Evolutionary conservation across 352 stramenopile genomes (phyloP).

Genomic region (Phytophthora cryptogea): DNA sequence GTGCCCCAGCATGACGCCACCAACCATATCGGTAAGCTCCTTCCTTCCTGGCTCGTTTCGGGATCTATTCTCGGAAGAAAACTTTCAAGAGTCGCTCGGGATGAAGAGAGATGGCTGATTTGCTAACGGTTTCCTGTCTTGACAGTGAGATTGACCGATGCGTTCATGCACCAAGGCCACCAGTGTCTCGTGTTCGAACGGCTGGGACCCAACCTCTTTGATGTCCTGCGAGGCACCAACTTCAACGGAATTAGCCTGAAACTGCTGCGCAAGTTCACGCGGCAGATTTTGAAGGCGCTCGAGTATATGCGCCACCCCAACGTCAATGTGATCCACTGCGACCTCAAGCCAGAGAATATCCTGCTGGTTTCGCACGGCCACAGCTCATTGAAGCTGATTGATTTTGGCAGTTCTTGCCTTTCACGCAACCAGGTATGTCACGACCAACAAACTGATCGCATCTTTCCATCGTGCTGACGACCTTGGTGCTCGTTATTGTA

Average conservation of each 20-base stretch:
- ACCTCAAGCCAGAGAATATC: conserved; percentile 99
- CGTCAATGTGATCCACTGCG: conserved; percentile 98
- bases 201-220: conserved; percentile 97
- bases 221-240: conserved; percentile 94
- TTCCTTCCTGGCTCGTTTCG: conserved; percentile 16
- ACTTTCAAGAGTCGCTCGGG: conserved; percentile 12
- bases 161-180: conserved; percentile 97
- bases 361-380: conserved; percentile 93
- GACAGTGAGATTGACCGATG: conserved; percentile 91
- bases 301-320: conserved; percentile 88
- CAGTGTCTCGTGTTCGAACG: conserved; percentile 99
- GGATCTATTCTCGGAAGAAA: conserved; percentile 27
- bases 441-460: not conserved
- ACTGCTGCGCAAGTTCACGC: conserved; percentile 95
- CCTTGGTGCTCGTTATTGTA: conserved; percentile 20
- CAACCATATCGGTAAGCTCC: conserved; percentile 91
- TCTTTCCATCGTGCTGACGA: not conserved
- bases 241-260: conserved; percentile 93
- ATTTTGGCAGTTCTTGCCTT: conserved; percentile 98
- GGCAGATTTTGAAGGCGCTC: conserved; percentile 92
- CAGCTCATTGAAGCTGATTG: conserved; percentile 98
- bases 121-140: conserved; percentile 22
- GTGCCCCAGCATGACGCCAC: conserved; percentile 65
- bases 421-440: conserved; percentile 85
- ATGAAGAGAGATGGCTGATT: conserved; percentile 10